These are phyloP conservation scores for Backusella sp. DNA, from an alignment of 192 early-diverging fungal species.

Conservation along the genomic window DNA sequence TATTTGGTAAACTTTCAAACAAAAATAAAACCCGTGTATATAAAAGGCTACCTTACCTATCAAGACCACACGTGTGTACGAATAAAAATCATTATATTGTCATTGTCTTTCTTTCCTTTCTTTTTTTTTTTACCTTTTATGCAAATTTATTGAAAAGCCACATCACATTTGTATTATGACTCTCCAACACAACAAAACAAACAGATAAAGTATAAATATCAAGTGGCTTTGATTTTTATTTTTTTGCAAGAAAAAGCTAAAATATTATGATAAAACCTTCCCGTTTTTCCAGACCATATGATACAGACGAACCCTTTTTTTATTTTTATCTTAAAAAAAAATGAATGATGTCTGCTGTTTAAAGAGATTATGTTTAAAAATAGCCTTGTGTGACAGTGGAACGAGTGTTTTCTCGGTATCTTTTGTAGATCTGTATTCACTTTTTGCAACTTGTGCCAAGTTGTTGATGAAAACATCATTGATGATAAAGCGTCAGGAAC, in stretches of 20 bases:
- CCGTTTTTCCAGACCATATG: neutral
- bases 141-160: neutral
- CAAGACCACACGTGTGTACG: neutral
- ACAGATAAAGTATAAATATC: neutral
- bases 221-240: neutral
- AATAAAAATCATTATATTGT: neutral
- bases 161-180: neutral
- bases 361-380: slow-evolving; percentile 1
- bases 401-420: neutral
- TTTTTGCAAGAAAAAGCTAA: neutral
- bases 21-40: neutral
- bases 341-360: neutral
- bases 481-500: neutral
- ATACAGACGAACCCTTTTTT: neutral
- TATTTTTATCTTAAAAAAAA: slow-evolving; percentile 2
- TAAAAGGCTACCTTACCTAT: neutral
- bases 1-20: neutral
- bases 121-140: neutral
- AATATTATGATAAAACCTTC: neutral
- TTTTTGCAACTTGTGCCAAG: neutral
- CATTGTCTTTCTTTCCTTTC: neutral
- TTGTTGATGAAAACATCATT: neutral
- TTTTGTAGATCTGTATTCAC: slow-evolving; percentile 7
- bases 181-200: neutral
- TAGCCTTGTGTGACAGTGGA: neutral